Percentiles rank a stretch among this genome's conserved stretches.
phyloP scores from a whole-genome alignment of 441 rosid genomes.

The Adansonia madagascariensis region DNA sequence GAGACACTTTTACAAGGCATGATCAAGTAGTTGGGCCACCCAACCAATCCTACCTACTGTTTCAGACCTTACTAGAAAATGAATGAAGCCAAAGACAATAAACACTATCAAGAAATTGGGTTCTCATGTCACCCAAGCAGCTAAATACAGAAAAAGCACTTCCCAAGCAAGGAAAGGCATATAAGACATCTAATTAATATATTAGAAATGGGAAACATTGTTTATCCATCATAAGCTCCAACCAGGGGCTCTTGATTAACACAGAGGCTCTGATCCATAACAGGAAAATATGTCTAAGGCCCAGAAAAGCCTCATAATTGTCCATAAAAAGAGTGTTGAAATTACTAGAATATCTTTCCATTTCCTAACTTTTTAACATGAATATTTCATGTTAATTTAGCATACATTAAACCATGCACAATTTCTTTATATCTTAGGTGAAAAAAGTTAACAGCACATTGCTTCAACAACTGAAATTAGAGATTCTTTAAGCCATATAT shows the following conservation, averaged over 20 bases:
- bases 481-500: background rate
- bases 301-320: background rate
- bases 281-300: background rate
- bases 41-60: background rate
- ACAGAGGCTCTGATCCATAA: background rate
- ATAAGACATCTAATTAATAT: background rate
- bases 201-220: background rate
- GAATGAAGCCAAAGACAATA: background rate
- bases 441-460: background rate
- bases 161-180: background rate
- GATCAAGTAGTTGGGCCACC: background rate
- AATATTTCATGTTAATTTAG: constrained; percentile 1
- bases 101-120: background rate
- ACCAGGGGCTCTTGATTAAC: background rate
- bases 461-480: constrained; percentile 2
- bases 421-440: background rate
- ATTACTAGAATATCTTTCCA: background rate
- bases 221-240: constrained; percentile 4
- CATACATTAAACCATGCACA: background rate
- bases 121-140: constrained; percentile 8
- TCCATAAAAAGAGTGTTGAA: background rate
- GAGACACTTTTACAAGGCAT: background rate
- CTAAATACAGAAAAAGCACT: constrained; percentile 5
- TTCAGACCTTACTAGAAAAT: background rate
- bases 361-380: background rate